Conservation (phyloP, 106 monocot genomes). For the Platanthera zijinensis region DNA sequence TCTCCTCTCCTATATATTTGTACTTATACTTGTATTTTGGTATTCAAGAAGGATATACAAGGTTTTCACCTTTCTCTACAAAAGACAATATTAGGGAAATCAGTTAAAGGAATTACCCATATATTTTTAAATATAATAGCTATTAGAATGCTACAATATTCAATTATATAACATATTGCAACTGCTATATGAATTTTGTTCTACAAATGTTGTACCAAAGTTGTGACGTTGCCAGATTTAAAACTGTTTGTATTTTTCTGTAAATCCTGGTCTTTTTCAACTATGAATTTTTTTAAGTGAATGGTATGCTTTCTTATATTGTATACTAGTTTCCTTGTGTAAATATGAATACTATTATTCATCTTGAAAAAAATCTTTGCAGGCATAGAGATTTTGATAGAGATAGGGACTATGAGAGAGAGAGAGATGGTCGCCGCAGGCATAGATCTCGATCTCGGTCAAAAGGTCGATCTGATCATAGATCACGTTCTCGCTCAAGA, state of each 20-base stretch:
- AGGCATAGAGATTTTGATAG: conserved; percentile 29
- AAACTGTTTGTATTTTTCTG: not conserved
- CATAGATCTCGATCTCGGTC: conserved; percentile 54
- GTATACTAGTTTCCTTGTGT: not conserved
- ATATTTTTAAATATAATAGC: not conserved
- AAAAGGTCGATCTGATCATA: conserved; percentile 40
- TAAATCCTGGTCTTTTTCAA: not conserved
- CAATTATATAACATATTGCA: not conserved
- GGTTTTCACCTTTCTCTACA: no score
- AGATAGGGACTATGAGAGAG: conserved; percentile 18
- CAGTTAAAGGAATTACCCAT: not conserved
- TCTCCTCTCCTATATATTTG: no score
- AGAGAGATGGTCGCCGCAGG: conserved; percentile 34
- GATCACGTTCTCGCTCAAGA: conserved; percentile 63
- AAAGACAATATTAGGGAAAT: not conserved
- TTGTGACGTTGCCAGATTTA: not conserved
- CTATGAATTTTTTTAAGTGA: not conserved
- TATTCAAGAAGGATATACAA: no score
- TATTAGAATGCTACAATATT: not conserved
- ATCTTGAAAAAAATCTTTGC: conserved; percentile 5
- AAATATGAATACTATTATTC: not conserved
- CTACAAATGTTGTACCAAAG: not conserved
- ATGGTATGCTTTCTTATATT: not conserved
- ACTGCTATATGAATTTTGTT: not conserved
- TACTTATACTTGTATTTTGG: no score